A percentile compares a stretch with the other conserved stretches of the same genome.
Conservation (phyloP, 2,329 filamentous ascomycete genomes). For the Drechslerella dactyloides region DNA sequence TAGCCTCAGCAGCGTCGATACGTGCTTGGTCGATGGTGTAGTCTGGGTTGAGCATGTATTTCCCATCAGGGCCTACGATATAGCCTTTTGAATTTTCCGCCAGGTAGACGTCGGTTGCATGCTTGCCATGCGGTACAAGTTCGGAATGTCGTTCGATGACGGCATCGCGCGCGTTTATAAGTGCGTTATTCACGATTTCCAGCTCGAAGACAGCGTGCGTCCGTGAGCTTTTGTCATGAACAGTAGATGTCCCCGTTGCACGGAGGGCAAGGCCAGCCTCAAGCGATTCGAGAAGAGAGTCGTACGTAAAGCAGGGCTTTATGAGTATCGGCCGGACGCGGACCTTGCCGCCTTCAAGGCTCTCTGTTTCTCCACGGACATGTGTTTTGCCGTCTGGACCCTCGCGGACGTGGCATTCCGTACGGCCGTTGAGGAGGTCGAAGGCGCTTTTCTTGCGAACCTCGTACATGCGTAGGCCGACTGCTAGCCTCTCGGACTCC, state of each 20-base stretch:
- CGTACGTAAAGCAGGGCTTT: slow-evolving; percentile 58
- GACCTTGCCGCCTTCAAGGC: slow-evolving; percentile 59
- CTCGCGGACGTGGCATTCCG: slow-evolving; percentile 59
- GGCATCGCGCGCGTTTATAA: slow-evolving; percentile 58
- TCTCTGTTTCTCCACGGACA: slow-evolving; percentile 60
- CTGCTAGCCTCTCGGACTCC: slow-evolving; percentile 54
- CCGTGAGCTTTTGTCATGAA: slow-evolving; percentile 61
- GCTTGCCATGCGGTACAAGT: slow-evolving; percentile 60
- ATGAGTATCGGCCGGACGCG: slow-evolving; percentile 59
- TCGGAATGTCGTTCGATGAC: slow-evolving; percentile 60
- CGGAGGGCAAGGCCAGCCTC: slow-evolving; percentile 56
- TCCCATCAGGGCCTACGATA: slow-evolving; percentile 56
- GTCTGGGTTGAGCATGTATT: slow-evolving; percentile 57
- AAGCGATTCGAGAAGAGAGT: slow-evolving; percentile 56
- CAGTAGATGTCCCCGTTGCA: slow-evolving; percentile 58
- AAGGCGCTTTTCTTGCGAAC: slow-evolving; percentile 59
- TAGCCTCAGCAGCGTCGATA: slow-evolving; percentile 59
- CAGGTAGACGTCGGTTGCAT: slow-evolving; percentile 59
- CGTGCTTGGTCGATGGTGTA: slow-evolving; percentile 57
- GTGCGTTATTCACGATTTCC: slow-evolving; percentile 58
- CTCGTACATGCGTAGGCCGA: slow-evolving; percentile 60
- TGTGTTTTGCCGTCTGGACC: slow-evolving; percentile 59
- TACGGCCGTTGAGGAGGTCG: slow-evolving; percentile 59
- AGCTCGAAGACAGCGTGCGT: slow-evolving; percentile 61
- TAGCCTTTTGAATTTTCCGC: slow-evolving; percentile 57